Percentiles rank a stretch among this genome's conserved stretches.
Evolutionary conservation across 805 yeast species (phyloP).

Genomic region (Schizosaccharomyces cryophilus): DNA sequence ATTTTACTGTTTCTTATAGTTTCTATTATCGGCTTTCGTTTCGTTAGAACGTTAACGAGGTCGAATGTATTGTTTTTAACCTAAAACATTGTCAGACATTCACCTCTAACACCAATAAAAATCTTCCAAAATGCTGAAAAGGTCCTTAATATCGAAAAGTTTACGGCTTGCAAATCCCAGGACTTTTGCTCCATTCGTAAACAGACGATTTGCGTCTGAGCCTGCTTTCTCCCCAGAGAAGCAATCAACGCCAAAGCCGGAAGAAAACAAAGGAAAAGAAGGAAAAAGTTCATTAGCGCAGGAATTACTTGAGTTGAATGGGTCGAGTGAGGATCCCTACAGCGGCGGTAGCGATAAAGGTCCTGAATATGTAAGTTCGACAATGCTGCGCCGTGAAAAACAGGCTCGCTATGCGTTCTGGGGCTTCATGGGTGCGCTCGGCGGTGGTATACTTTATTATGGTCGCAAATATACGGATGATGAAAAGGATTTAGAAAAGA

Average conservation of each 20-base stretch:
- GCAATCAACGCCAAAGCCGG: background rate
- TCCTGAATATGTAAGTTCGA: constrained; percentile 21
- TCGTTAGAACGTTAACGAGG: no score
- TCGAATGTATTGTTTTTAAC: no score
- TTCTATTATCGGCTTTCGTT: background rate
- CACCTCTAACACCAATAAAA: background rate
- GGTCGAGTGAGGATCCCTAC: background rate
- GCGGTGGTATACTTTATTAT: constrained; percentile 37
- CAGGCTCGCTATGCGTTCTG: constrained; percentile 54
- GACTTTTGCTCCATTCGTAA: background rate
- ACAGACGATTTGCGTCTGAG: background rate
- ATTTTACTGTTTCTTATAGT: background rate
- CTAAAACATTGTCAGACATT: no score
- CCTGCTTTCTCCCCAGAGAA: background rate
- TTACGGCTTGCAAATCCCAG: background rate
- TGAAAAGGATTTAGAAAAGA: constrained; percentile 36
- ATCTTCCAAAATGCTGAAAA: background rate
- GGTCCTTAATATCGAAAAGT: background rate
- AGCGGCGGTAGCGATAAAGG: background rate
- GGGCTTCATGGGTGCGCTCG: constrained; percentile 22
- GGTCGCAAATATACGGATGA: constrained; percentile 68
- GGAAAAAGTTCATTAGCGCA: background rate
- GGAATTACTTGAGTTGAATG: background rate
- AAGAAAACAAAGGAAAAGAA: background rate
- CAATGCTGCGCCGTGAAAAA: constrained; percentile 61